Evolutionary conservation across 768 basidiomycete genomes (phyloP).

Genomic region (Daedaleopsis sinensis): DNA sequence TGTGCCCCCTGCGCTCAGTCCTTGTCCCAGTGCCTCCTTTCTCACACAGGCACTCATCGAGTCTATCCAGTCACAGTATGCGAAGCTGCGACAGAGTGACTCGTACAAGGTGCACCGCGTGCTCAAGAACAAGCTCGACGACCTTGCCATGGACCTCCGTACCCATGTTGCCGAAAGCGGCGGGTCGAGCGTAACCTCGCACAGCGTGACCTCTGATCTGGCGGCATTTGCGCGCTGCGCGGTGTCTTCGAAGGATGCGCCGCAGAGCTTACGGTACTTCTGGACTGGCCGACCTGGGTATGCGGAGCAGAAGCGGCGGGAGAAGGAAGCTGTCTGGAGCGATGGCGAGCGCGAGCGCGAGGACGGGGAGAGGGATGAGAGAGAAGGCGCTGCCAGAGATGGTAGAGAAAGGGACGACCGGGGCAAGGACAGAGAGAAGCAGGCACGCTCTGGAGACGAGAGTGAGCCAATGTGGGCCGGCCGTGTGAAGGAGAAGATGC

Average conservation of each 20-base stretch:
- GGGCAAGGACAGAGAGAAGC: conserved; percentile 31
- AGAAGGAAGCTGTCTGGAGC: conserved; percentile 39
- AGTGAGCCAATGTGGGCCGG: conserved; percentile 42
- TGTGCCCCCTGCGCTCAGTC: not conserved
- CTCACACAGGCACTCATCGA: conserved; percentile 52
- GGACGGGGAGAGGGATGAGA: conserved; percentile 39
- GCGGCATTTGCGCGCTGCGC: conserved; percentile 51
- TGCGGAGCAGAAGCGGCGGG: conserved; percentile 35
- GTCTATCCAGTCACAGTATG: conserved; percentile 50
- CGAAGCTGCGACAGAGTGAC: conserved; percentile 48
- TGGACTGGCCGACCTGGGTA: conserved; percentile 39
- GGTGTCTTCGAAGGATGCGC: conserved; percentile 38
- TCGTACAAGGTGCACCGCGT: conserved; percentile 65
- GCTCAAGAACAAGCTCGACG: conserved; percentile 62
- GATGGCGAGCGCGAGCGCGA: conserved; percentile 40
- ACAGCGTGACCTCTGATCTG: conserved; percentile 55
- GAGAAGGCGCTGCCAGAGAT: conserved; percentile 38
- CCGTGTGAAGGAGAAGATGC: conserved; percentile 49
- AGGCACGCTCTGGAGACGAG: conserved; percentile 36
- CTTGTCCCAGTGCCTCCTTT: conserved; percentile 22
- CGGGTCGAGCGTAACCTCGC: conserved; percentile 35
- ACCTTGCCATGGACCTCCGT: conserved; percentile 44
- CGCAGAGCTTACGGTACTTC: conserved; percentile 34
- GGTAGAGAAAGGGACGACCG: conserved; percentile 36
- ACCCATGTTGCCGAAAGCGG: conserved; percentile 25